Evolutionary conservation across 169 alveolate genomes (phyloP).

Genomic region (Cryptosporidium xiaoi): DNA sequence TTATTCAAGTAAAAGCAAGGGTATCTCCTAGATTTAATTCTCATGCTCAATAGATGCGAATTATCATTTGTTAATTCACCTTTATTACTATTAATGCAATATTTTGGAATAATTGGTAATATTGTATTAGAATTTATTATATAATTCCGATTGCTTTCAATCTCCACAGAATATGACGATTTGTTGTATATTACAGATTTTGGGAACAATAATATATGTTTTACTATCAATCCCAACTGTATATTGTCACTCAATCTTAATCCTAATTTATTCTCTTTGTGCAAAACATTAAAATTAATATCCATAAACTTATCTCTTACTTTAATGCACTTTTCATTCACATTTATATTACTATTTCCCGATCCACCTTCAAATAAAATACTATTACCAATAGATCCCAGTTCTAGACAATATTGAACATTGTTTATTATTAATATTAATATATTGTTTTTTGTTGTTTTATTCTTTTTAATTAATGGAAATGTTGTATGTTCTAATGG

Average conservation of each 20-base stretch:
- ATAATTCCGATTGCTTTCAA: not conserved
- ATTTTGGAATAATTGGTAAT: constrained; percentile 27
- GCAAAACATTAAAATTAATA: not conserved
- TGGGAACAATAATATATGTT: constrained; percentile 40
- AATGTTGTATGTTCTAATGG: constrained; percentile 8
- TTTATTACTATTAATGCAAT: not conserved
- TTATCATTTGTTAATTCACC: not conserved
- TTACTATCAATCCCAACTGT: not conserved
- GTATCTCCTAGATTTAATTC: not conserved
- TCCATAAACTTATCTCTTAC: not conserved
- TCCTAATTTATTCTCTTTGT: constrained; percentile 1
- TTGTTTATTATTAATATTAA: constrained; percentile 7
- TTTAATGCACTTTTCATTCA: not conserved
- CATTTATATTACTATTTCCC: too few relatives aligned
- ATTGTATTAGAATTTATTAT: not conserved
- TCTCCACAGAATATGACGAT: not conserved
- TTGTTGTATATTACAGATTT: constrained; percentile 1
- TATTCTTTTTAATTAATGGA: constrained; percentile 27
- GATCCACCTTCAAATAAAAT: too few relatives aligned
- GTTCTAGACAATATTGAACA: constrained; percentile 13
- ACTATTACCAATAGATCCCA: not conserved
- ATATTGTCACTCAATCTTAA: not conserved
- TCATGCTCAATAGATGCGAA: constrained; percentile 7
- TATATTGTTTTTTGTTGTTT: not conserved
- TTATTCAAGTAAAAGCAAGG: constrained; percentile 17